phyloP scores from a whole-genome alignment of 1,284 basidiomycete species.

The Apiotrichum sp. region DNA sequence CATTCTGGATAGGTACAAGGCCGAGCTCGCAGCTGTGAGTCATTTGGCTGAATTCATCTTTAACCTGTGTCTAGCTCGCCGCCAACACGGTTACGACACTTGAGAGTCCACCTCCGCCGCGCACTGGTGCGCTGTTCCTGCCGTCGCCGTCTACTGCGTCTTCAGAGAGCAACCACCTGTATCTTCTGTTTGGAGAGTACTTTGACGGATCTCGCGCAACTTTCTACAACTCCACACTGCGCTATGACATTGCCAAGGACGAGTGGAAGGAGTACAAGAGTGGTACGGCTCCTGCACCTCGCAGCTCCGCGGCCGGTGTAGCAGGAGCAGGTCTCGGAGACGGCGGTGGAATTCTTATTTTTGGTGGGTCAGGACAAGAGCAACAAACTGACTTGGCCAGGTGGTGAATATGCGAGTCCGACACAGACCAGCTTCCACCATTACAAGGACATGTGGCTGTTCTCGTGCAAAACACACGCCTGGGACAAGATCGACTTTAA shows the following conservation, averaged over 20 bases:
- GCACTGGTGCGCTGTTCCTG: constrained; percentile 73
- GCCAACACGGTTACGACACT: constrained; percentile 52
- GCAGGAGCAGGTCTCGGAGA: constrained; percentile 56
- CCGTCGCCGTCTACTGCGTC: constrained; percentile 53
- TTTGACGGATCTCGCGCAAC: constrained; percentile 72
- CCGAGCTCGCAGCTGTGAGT: constrained; percentile 19
- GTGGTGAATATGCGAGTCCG: constrained; percentile 77
- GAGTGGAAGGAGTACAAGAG: constrained; percentile 82
- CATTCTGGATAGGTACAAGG: constrained; percentile 57
- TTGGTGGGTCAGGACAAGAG: constrained; percentile 53
- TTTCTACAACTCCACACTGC: constrained; percentile 21
- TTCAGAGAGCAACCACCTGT: constrained; percentile 65
- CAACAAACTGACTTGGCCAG: constrained; percentile 39
- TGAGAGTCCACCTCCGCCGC: constrained; percentile 59
- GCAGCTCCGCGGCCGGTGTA: constrained; percentile 75
- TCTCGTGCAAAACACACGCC: constrained; percentile 51
- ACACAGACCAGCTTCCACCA: constrained; percentile 86
- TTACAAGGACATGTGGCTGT: constrained; percentile 65
- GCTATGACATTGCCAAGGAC: constrained; percentile 50
- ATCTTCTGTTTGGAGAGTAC: constrained; percentile 69
- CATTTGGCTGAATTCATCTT: constrained; percentile 62
- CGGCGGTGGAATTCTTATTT: constrained; percentile 78
- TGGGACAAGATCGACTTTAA: constrained; percentile 92
- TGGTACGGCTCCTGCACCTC: constrained; percentile 72
- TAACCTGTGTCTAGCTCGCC: constrained; percentile 65